A percentile compares a stretch with the other conserved stretches of the same genome.
phyloP scores from a whole-genome alignment of 306 rosid genomes.

The Quercus dentata region DNA sequence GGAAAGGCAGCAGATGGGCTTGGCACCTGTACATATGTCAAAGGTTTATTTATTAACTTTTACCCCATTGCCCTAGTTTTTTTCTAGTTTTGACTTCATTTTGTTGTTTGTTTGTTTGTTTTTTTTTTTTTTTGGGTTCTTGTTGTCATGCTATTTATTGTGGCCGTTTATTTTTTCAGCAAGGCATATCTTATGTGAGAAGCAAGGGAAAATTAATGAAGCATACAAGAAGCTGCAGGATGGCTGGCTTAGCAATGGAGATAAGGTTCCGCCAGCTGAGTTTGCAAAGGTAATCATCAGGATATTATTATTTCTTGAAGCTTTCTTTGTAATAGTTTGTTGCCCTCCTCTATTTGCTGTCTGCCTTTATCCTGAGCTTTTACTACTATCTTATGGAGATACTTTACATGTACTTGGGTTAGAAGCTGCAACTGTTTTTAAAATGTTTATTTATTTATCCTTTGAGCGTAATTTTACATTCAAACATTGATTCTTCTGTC shows the following conservation, averaged over 20 bases:
- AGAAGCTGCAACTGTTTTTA: background rate
- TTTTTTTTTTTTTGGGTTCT: background rate
- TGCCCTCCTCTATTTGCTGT: background rate
- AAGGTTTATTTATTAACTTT: constrained; percentile 38
- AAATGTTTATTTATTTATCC: background rate
- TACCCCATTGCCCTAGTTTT: background rate
- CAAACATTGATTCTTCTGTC: background rate
- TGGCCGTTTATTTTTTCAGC: constrained; percentile 40
- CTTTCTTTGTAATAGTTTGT: background rate
- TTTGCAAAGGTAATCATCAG: constrained; percentile 71
- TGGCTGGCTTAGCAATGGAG: constrained; percentile 92
- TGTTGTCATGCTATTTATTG: background rate
- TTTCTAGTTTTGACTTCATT: background rate
- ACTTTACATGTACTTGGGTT: background rate
- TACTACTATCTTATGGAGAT: background rate
- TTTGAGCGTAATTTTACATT: background rate
- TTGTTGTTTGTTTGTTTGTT: background rate
- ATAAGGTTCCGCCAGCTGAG: constrained; percentile 93
- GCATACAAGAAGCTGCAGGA: constrained; percentile 95
- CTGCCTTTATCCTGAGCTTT: background rate
- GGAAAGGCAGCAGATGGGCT: constrained; percentile 81
- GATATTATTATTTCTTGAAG: background rate
- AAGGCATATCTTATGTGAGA: constrained; percentile 87
- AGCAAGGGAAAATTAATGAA: constrained; percentile 95
- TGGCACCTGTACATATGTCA: constrained; percentile 96